Conservation (phyloP, 2,329 filamentous ascomycete genomes). For the Anisogramma anomala region DNA sequence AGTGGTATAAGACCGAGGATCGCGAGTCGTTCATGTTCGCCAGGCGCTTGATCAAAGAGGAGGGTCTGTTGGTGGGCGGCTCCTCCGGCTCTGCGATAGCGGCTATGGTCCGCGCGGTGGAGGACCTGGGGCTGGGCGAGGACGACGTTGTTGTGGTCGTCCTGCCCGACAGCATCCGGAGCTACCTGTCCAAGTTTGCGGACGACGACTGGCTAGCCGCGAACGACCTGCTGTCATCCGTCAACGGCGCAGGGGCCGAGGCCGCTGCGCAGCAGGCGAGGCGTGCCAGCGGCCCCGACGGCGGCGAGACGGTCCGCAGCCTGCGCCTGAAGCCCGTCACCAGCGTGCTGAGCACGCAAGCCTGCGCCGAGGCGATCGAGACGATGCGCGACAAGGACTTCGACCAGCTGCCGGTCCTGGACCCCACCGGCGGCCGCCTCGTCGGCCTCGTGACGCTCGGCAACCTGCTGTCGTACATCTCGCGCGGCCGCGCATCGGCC, state of each 20-base stretch:
- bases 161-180: constrained; percentile 89
- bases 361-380: constrained; percentile 83
- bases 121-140: constrained; percentile 65
- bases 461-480: constrained; percentile 85
- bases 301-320: constrained; percentile 64
- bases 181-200: constrained; percentile 95
- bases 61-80: constrained; percentile 85
- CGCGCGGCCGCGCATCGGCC: constrained; percentile 64
- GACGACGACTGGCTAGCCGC: constrained; percentile 98
- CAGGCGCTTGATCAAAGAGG: constrained; percentile 82
- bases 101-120: constrained; percentile 63
- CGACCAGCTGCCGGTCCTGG: constrained; percentile 88
- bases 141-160: constrained; percentile 85
- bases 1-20: constrained; percentile 98
- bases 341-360: constrained; percentile 58
- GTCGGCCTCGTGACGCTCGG: constrained; percentile 91
- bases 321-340: constrained; percentile 90
- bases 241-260: constrained; percentile 37
- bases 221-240: constrained; percentile 71
- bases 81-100: constrained; percentile 88
- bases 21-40: constrained; percentile 82
- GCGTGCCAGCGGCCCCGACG: constrained; percentile 54
- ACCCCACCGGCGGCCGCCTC: constrained; percentile 55
- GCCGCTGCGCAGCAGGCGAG: constrained; percentile 27
- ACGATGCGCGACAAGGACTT: constrained; percentile 98